A percentile compares a stretch with the other conserved stretches of the same genome.
Evolutionary conservation across 306 rosid genomes (phyloP).

Genomic region (Gynostemma pentaphyllum): DNA sequence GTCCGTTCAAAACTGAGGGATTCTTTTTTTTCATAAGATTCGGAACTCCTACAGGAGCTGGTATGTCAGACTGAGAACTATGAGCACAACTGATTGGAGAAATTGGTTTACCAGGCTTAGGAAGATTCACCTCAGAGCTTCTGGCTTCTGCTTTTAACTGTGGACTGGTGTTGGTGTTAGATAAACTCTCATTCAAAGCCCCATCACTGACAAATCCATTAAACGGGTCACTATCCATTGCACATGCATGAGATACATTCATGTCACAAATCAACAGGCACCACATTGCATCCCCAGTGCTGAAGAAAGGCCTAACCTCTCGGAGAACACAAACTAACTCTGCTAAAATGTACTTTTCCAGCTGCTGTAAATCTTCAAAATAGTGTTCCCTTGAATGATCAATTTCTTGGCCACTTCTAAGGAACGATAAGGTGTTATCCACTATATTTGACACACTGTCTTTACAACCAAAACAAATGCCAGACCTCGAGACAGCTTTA

Average conservation of each 20-base stretch:
- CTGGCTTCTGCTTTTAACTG: slow-evolving; percentile 39
- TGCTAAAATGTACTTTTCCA: slow-evolving; percentile 71
- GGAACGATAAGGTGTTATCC: slow-evolving; percentile 58
- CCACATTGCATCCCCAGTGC: slow-evolving; percentile 97
- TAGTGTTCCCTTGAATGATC: slow-evolving; percentile 63
- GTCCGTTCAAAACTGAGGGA: slow-evolving; percentile 27
- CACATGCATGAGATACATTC: slow-evolving; percentile 85
- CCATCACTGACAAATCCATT: slow-evolving; percentile 30
- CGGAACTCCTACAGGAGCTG: slow-evolving; percentile 24
- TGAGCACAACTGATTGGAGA: slow-evolving; percentile 24
- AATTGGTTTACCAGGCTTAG: slow-evolving; percentile 34
- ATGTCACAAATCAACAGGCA: slow-evolving; percentile 72
- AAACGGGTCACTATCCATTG: slow-evolving; percentile 51
- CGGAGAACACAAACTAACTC: slow-evolving; percentile 86
- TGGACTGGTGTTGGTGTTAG: slow-evolving; percentile 22
- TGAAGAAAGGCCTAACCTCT: slow-evolving; percentile 78
- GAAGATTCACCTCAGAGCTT: slow-evolving; percentile 39
- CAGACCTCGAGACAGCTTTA: slow-evolving; percentile 67
- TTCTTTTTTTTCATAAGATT: slow-evolving; percentile 22
- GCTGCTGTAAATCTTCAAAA: slow-evolving; percentile 75
- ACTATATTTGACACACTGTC: slow-evolving; percentile 74
- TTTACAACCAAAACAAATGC: slow-evolving; percentile 77
- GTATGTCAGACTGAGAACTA: slow-evolving; percentile 38
- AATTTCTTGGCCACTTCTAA: slow-evolving; percentile 62
- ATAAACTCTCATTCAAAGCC: slow-evolving; percentile 25